Evolutionary conservation across 306 rosid species (phyloP).

Genomic region (Dalbergia oliveri): DNA sequence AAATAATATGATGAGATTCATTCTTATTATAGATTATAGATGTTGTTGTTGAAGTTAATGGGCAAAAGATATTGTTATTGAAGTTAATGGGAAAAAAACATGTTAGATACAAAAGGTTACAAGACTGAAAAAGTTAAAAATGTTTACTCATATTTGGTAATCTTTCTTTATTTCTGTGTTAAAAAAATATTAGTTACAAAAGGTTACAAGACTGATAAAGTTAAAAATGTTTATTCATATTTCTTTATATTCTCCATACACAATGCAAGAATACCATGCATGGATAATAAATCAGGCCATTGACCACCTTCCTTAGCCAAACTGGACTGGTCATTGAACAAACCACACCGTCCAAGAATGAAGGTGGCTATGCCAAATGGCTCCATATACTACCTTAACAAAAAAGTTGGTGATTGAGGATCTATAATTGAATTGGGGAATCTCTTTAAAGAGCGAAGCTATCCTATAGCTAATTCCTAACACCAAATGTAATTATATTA

Average conservation of each 20-base stretch:
- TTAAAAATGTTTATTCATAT: too few relatives aligned
- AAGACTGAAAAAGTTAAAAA: too few relatives aligned
- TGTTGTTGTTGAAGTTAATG: too few relatives aligned
- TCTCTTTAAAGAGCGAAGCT: not conserved
- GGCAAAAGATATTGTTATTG: too few relatives aligned
- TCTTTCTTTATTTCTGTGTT: too few relatives aligned
- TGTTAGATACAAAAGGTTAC: not conserved
- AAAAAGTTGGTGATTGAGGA: constrained; percentile 12
- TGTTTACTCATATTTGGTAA: too few relatives aligned
- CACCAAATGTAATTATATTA: not conserved
- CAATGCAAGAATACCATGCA: too few relatives aligned
- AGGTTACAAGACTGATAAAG: too few relatives aligned
- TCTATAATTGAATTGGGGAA: constrained; percentile 5
- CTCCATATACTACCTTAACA: not conserved
- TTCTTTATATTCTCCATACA: too few relatives aligned
- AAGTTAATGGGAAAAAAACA: too few relatives aligned
- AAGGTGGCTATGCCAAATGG: constrained; percentile 34
- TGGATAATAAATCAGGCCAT: not conserved
- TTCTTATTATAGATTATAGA: too few relatives aligned
- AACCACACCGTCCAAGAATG: constrained; percentile 1
- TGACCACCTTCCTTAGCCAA: constrained; percentile 24
- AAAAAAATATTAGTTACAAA: not conserved
- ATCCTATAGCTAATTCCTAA: constrained; percentile 8
- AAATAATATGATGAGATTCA: too few relatives aligned
- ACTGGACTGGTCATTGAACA: constrained; percentile 22